Base-by-base conservation (phyloP, 192 early-diverging fungal species). In the Coemansia reversa region DNA sequence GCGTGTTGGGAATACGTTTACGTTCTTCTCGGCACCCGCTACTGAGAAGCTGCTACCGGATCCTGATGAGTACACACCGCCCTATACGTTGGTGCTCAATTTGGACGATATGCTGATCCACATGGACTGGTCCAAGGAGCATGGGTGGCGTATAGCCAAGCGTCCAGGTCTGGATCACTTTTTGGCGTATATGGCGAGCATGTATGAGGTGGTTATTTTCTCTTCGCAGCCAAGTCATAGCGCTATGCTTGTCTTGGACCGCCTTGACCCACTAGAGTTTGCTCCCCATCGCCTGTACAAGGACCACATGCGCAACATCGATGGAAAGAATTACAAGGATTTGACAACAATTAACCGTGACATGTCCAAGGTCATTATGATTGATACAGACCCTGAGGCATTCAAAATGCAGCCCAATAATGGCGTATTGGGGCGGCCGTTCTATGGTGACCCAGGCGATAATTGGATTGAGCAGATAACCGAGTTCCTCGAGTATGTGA, bases 101-200 rank as follows among this genome's bases (percentile, higher is more conserved):
- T 73, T 99, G 67, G 93, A 94, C 60, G 94, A 99, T 65, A 92
- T 94, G 45, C 79, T 99, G 72, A 86, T 94, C 30, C 91, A 96
- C 67, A 86, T 94, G 63, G 92, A 88, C 60, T 99, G 96, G 96
- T 86, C 93, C 64, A 94, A 93, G 84, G 89, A 96, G 66, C 83
- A 92, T 60, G 97, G 97, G 23, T 99, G 97, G 97, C 87, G 96
- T 57, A 88, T 91, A 53, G 97, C 96, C 33, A 95, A 93, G 70
- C 88, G 97, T 51, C 96, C 97, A 16, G 96, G 94, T 48, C 87
- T 95, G 39, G 96, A 99, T 58, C 92, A 97, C 70, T 96, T 99
- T 72, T 68, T 99, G 24, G 86, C 90, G 57, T 94, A 95, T 74
- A 78, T 98, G 63, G 86, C 88, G 62, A 88, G 90, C 69, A 90